These are phyloP conservation scores for Penicillium mononematosum DNA, from an alignment of 495 filamentous ascomycete genomes.

Conservation along the genomic window DNA sequence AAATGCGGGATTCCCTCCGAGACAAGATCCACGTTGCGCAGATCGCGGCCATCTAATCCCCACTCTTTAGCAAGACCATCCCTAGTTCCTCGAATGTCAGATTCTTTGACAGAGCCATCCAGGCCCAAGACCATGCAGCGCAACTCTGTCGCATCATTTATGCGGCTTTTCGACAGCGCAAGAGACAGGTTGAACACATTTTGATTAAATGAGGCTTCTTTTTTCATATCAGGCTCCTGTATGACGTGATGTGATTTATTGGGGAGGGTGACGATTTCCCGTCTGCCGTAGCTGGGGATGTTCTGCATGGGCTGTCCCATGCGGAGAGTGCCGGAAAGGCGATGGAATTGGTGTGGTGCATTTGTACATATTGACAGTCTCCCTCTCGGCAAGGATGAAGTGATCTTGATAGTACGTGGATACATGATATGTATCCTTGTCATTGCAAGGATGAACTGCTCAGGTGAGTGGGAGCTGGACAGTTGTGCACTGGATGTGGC, in stretches of 20 bases:
- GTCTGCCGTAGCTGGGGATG: not conserved
- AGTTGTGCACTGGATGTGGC: not conserved
- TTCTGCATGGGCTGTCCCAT: not conserved
- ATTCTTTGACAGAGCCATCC: constrained; percentile 4
- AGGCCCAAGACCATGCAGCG: constrained; percentile 17
- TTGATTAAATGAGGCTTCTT: constrained; percentile 14
- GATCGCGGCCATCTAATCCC: constrained; percentile 27
- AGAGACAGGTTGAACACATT: constrained; percentile 24
- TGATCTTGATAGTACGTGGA: not conserved
- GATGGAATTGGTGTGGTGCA: not conserved
- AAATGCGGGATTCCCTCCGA: constrained; percentile 34
- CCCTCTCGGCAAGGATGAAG: not conserved
- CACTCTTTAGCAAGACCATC: constrained; percentile 22
- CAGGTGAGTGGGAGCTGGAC: not conserved
- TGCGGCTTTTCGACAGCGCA: constrained; percentile 20
- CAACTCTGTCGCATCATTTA: constrained; percentile 26
- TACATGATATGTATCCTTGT: not conserved
- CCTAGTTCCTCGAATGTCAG: constrained; percentile 19
- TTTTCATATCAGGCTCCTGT: constrained; percentile 4
- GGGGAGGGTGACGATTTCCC: not conserved
- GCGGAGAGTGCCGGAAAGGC: not conserved
- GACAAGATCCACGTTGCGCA: constrained; percentile 30
- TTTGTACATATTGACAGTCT: not conserved
- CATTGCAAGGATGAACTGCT: not conserved
- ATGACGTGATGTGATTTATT: constrained; percentile 9